Base-by-base conservation (phyloP, 1,284 basidiomycete genomes). In the Cryptococcus deneoformans region DNA sequence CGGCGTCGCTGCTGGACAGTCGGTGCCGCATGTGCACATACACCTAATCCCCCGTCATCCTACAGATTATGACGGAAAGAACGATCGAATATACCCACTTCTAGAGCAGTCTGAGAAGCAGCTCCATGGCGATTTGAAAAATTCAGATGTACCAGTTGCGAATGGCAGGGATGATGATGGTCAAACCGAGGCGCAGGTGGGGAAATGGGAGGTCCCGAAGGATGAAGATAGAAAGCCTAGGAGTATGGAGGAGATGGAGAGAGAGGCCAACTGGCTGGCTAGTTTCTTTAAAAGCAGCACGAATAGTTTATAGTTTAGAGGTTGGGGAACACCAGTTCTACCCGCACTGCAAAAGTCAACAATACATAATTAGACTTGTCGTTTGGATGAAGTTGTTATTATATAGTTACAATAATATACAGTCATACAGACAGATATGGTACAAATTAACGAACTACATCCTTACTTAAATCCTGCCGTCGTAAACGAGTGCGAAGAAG, bases 1-100 rank as follows among this genome's bases (percentile, higher is more conserved):
- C 71, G 92, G 92, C 6, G 83, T 82, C 56, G 87, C 87, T 6
- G 89, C 91, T 0, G 87, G 92, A 0, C 92, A 96, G 79, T 86
- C 85, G 5, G 86, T 94, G 12, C 87, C 91, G 0, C 92, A 95
- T 69, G 89, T 95, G 24, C 92, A 96, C 73, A 88, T 95, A 63
- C 92, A 95, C 71, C 78, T 95, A 36, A 79, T 96, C 9, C 92
- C 92, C 24, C 84, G 92, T 2, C 85, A 85, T 67, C 76, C 81
- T 29, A 71, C 69, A 11, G 81, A 83, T 86, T 80, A 82, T 82
- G 53, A 77, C 66, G 62, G 82, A 43, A 55, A 81, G 46, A 90
- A 88, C 68, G 91, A 94, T 73, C 82, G 84, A 16, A 79, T 95
- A 45, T 93, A 93, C 75, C 88, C 88, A 1, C 85, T 81, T 2